These are phyloP conservation scores for Phytophthora multivora DNA, from an alignment of 352 stramenopile genomes.

Conservation along the genomic window DNA sequence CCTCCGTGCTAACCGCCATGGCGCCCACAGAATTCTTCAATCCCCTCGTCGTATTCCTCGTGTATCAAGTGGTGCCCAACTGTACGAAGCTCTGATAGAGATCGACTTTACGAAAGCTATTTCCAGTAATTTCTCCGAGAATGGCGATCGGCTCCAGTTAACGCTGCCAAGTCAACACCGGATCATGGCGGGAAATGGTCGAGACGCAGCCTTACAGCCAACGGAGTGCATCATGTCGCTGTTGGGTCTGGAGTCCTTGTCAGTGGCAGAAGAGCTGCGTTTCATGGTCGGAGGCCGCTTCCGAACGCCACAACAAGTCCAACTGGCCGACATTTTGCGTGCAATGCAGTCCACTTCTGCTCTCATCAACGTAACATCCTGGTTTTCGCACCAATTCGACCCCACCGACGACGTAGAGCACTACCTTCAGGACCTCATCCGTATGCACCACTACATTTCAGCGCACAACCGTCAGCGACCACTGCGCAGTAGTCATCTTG, in stretches of 20 bases:
- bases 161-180: too few relatives aligned
- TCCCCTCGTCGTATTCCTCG: too few relatives aligned
- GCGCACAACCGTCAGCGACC: slow-evolving; percentile 37
- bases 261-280: slow-evolving; percentile 41
- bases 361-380: slow-evolving; percentile 35
- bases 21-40: too few relatives aligned
- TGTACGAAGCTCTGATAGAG: too few relatives aligned
- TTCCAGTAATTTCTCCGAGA: slow-evolving; percentile 27
- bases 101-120: neutral
- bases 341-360: slow-evolving; percentile 25
- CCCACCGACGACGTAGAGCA: slow-evolving; percentile 64
- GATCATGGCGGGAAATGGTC: too few relatives aligned
- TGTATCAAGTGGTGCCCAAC: too few relatives aligned
- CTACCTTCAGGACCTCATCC: slow-evolving; percentile 63
- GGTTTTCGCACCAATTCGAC: slow-evolving; percentile 66
- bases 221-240: slow-evolving; percentile 42
- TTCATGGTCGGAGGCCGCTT: slow-evolving; percentile 44
- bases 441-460: slow-evolving; percentile 55
- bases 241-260: slow-evolving; percentile 42
- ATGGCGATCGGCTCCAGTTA: slow-evolving; percentile 9
- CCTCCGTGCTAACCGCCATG: too few relatives aligned
- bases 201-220: too few relatives aligned
- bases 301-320: slow-evolving; percentile 44
- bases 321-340: slow-evolving; percentile 37
- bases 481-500: slow-evolving; percentile 28